phyloP scores from a whole-genome alignment of 176 grass and related monocot genomes.

The Pontederia paniculata region DNA sequence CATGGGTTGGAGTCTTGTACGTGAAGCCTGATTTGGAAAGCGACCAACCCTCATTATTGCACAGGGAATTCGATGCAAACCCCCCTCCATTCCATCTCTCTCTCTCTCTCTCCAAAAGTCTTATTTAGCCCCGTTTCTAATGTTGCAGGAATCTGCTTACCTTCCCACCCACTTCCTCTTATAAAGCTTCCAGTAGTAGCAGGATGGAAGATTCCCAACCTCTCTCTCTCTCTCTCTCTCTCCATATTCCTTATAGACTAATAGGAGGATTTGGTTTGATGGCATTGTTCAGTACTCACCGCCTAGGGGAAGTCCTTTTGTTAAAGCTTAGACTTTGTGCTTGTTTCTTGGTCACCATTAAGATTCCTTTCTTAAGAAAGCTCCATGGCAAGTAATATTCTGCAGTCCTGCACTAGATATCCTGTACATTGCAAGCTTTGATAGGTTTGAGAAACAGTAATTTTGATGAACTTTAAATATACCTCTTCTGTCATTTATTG shows the following conservation, averaged over 20 bases:
- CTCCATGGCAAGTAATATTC: constrained; percentile 15
- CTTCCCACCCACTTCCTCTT: constrained; percentile 81
- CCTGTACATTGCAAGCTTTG: constrained; percentile 25
- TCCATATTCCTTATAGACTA: constrained; percentile 1
- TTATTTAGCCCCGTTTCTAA: background rate
- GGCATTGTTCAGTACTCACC: constrained; percentile 4
- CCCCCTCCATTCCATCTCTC: background rate
- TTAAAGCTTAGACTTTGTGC: constrained; percentile 31
- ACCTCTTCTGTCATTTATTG: constrained; percentile 17
- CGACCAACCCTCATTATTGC: constrained; percentile 91
- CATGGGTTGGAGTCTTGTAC: constrained; percentile 84
- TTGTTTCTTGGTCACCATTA: constrained; percentile 35
- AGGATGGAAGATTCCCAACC: constrained; percentile 65
- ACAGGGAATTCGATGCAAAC: constrained; percentile 93
- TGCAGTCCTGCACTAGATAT: constrained; percentile 12
- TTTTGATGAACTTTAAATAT: constrained; percentile 18
- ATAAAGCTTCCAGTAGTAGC: constrained; percentile 68
- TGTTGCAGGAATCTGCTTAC: constrained; percentile 65
- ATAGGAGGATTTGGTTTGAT: background rate
- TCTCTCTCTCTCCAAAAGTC: constrained; percentile 7
- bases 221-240: constrained; percentile 8
- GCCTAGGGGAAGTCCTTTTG: constrained; percentile 24
- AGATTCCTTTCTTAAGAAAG: constrained; percentile 70
- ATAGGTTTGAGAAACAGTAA: no score
- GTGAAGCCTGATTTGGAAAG: constrained; percentile 88